Base-by-base conservation (phyloP, 495 filamentous ascomycete genomes). In the Penicillium antarcticum region DNA sequence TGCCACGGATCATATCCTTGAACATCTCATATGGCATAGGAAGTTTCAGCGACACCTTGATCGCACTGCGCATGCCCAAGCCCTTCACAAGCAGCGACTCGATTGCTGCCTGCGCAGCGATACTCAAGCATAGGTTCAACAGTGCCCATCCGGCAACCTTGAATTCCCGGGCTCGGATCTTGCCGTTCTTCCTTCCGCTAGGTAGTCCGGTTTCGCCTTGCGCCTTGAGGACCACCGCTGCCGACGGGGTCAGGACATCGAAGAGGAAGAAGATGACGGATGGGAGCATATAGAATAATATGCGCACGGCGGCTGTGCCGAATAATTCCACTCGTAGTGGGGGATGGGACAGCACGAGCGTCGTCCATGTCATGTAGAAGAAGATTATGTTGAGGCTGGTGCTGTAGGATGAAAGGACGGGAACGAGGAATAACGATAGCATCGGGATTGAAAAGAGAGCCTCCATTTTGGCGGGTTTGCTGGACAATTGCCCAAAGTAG, bases 331-430 rank as follows among this genome's bases (percentile, higher is more conserved):
- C 82, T 48, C 82, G 82, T 31, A 94, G 72, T 0, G 88, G 85
- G 0, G 84, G 70, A 56, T 95, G 87, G 31, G 86, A 87, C 14
- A 91, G 72, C 2, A 94, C 81, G 9, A 97, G 78, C 0, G 89
- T 92, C 7, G 82, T 82, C 92, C 92, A 96, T 65, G 88, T 92
- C 63, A 83, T 82, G 66, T 90, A 92, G 72, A 97, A 96, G 72
- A 95, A 92, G 41, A 95, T 64, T 14, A 95, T 62, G 62, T 95
- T 96, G 50, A 96, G 72, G 11, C 82, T 89, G 3, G 90, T 91
- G 39, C 83, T 85, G 70, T 85, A 91, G 67, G 79, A 72, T 6
- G 70, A 71, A 19, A 80, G 63, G 40, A 74, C 67, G 3, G 80
- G 80, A 4, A 82, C 54, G 67, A 81, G 83, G 66, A 84, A 78